These are phyloP conservation scores for Begonia loranthoides DNA, from an alignment of 306 rosid species.

Conservation along the genomic window DNA sequence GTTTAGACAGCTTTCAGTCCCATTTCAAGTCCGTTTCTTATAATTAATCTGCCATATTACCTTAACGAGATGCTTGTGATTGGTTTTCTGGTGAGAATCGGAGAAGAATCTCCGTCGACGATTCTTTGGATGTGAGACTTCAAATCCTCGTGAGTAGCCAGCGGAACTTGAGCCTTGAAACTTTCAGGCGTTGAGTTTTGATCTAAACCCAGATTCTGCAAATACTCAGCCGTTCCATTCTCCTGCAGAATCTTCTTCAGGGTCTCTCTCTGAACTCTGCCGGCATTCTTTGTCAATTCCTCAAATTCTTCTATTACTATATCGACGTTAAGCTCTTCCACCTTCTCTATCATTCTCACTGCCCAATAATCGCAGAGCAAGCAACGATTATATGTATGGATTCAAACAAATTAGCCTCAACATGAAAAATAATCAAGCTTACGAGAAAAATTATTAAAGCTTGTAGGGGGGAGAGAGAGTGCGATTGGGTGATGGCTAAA, in stretches of 20 bases:
- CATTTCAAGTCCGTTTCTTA: not conserved
- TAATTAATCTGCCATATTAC: conserved; percentile 8
- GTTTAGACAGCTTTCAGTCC: conserved; percentile 2
- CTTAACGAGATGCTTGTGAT: conserved; percentile 72
- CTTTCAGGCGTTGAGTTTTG: conserved; percentile 47
- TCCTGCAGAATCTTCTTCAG: conserved; percentile 55
- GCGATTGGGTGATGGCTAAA: too few relatives aligned
- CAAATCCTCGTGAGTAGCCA: conserved; percentile 62
- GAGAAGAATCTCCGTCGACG: conserved; percentile 57
- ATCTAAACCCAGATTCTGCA: conserved; percentile 48
- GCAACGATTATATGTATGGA: too few relatives aligned
- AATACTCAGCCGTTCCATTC: conserved; percentile 56
- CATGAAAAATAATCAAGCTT: too few relatives aligned
- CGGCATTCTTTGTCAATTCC: conserved; percentile 36
- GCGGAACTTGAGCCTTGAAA: conserved; percentile 62
- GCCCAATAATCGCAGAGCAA: too few relatives aligned
- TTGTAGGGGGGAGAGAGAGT: too few relatives aligned
- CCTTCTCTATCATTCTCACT: too few relatives aligned
- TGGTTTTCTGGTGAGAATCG: conserved; percentile 65
- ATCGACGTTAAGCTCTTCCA: conserved; percentile 9
- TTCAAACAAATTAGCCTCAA: too few relatives aligned
- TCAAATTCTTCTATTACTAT: conserved; percentile 52
- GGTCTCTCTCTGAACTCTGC: conserved; percentile 41
- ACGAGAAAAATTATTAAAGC: too few relatives aligned
- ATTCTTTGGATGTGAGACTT: conserved; percentile 71